phyloP scores from a whole-genome alignment of 1,139 yeast species.

The Nakaseomyces kungkrabaensis region DNA sequence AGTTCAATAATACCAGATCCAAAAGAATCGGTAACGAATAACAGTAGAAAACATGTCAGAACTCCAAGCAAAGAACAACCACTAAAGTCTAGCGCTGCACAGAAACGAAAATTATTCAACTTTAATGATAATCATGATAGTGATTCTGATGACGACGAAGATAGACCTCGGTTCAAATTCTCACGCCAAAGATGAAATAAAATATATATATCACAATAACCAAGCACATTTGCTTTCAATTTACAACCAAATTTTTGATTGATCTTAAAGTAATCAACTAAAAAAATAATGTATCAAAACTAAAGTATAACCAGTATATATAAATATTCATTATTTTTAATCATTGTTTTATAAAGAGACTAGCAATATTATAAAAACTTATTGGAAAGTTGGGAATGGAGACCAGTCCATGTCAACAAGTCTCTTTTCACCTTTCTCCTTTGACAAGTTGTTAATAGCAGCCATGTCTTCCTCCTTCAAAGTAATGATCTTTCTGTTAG shows the following conservation, averaged over 20 bases:
- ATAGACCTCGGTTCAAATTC: constrained; percentile 33
- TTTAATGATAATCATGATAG: constrained; percentile 3
- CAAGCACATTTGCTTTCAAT: background rate
- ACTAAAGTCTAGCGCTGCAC: background rate
- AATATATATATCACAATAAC: too few relatives aligned
- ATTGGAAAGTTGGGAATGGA: constrained; percentile 25
- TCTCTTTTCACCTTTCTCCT: constrained; percentile 42
- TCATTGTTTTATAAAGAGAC: background rate
- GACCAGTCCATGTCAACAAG: constrained; percentile 35
- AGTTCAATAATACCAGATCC: background rate
- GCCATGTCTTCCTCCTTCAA: constrained; percentile 48
- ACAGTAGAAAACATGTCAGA: background rate
- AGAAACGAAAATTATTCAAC: background rate
- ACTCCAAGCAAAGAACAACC: background rate
- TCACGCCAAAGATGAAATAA: constrained; percentile 16
- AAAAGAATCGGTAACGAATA: background rate
- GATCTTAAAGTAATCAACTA: too few relatives aligned
- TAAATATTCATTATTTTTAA: background rate
- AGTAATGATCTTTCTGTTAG: constrained; percentile 43
- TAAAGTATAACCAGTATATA: background rate
- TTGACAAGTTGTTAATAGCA: constrained; percentile 37
- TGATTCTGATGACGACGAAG: constrained; percentile 19
- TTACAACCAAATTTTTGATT: background rate
- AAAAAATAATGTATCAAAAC: background rate
- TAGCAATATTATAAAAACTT: background rate